Evolutionary conservation across 2,329 filamentous ascomycete species (phyloP).

Genomic region (Zopfia rhizophila): DNA sequence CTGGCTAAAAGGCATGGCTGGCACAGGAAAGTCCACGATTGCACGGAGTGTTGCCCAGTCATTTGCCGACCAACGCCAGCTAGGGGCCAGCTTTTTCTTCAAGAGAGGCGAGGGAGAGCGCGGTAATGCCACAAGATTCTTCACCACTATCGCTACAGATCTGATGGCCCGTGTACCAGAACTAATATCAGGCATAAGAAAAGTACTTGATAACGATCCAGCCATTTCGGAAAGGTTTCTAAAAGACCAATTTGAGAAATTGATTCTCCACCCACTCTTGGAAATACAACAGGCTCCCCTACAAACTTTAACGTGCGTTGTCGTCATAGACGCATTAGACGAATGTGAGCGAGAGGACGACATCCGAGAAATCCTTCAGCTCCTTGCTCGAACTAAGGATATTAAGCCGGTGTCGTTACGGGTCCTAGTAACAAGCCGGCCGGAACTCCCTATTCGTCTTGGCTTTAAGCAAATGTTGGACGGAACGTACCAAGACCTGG

Average conservation of each 20-base stretch:
- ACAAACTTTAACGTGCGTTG: neutral
- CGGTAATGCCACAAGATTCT: neutral
- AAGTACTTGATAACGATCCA: neutral
- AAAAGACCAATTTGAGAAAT: constrained; percentile 9
- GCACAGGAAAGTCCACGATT: constrained; percentile 12
- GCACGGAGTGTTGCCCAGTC: constrained; percentile 2
- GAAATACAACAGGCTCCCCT: neutral
- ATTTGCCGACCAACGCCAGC: neutral
- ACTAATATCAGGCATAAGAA: neutral
- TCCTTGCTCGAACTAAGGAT: constrained; percentile 9
- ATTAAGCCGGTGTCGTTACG: constrained; percentile 12
- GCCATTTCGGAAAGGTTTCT: neutral
- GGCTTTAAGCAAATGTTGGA: constrained; percentile 12
- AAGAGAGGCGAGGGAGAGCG: constrained; percentile 6
- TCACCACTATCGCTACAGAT: constrained; percentile 10
- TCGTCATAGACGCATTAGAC: constrained; percentile 20
- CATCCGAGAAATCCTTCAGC: constrained; percentile 8
- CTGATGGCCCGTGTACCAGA: neutral
- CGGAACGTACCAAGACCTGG: constrained; percentile 9
- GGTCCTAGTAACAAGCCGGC: constrained; percentile 13
- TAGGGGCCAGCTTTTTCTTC: constrained; percentile 18
- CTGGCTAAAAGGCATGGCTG: constrained; percentile 24
- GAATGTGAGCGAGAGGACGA: constrained; percentile 17
- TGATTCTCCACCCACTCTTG: constrained; percentile 8
- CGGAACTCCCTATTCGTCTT: constrained; percentile 16